These are phyloP conservation scores for Fusarium robinianum DNA, from an alignment of 2,329 filamentous ascomycete genomes.

Conservation along the genomic window DNA sequence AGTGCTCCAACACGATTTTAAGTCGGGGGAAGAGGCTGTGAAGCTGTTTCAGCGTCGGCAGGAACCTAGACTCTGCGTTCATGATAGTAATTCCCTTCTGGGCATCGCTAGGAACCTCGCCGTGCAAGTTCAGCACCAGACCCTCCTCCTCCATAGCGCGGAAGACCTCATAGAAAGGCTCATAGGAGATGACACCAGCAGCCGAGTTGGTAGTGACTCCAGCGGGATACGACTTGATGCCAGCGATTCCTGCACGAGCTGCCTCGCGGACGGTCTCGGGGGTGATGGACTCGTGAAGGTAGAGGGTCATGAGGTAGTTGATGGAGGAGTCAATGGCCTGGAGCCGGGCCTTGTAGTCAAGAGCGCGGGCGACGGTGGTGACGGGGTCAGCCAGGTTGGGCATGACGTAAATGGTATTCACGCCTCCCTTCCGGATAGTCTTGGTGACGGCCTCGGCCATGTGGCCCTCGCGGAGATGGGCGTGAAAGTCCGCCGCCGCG, in stretches of 20 bases:
- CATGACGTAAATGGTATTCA: constrained; percentile 62
- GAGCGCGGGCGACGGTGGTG: constrained; percentile 51
- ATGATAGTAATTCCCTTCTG: constrained; percentile 53
- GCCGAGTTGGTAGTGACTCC: constrained; percentile 69
- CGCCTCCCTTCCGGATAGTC: constrained; percentile 61
- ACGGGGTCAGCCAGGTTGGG: constrained; percentile 26
- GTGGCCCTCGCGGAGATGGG: constrained; percentile 70
- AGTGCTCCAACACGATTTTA: constrained; percentile 78
- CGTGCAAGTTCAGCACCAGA: constrained; percentile 90
- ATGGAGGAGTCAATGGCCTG: constrained; percentile 64
- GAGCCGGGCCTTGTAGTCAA: constrained; percentile 67
- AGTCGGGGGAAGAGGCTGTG: constrained; percentile 76
- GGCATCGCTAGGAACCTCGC: constrained; percentile 68
- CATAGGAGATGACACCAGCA: constrained; percentile 71
- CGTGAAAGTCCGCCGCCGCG: constrained; percentile 69
- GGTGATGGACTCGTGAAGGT: constrained; percentile 65
- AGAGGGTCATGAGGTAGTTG: constrained; percentile 76
- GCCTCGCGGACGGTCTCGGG: constrained; percentile 74
- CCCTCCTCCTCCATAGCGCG: constrained; percentile 85
- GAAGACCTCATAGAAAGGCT: constrained; percentile 77
- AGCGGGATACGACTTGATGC: constrained; percentile 71
- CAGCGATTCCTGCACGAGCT: constrained; percentile 69
- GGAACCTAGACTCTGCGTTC: constrained; percentile 69
- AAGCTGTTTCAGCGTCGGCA: constrained; percentile 76
- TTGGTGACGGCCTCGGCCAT: constrained; percentile 63